Percentiles rank a stretch among this genome's conserved stretches.
Conservation (phyloP, 2,329 filamentous ascomycete species). For the Annulohypoxylon truncatum region DNA sequence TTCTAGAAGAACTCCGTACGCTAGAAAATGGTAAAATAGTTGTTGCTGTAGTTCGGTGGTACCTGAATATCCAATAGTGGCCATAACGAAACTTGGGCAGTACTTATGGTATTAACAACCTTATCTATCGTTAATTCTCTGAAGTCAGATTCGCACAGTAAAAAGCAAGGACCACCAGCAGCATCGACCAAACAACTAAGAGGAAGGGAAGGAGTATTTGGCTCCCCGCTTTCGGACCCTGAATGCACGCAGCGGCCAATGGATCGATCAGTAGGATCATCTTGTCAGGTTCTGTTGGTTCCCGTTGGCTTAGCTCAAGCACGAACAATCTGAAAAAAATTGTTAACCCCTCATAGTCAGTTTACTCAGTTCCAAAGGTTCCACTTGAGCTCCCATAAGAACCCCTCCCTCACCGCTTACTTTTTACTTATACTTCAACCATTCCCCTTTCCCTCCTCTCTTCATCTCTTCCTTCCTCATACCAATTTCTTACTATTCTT, state of each 20-base stretch:
- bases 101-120: conserved; percentile 22
- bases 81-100: neutral
- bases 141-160: conserved; percentile 17
- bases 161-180: conserved; percentile 10
- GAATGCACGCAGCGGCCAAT: conserved; percentile 8
- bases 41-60: conserved; percentile 7
- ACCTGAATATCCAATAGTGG: neutral
- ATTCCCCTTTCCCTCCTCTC: conserved; percentile 19
- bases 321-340: conserved; percentile 34
- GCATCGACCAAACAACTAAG: conserved; percentile 11
- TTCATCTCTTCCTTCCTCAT: conserved; percentile 24
- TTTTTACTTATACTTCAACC: conserved; percentile 22
- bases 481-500: conserved; percentile 22
- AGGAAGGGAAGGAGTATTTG: conserved; percentile 26
- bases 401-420: conserved; percentile 36
- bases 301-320: conserved; percentile 32
- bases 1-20: conserved; percentile 7
- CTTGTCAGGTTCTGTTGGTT: conserved; percentile 13
- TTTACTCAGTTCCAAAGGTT: conserved; percentile 6
- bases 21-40: conserved; percentile 9
- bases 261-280: neutral
- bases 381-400: conserved; percentile 30
- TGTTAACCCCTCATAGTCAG: conserved; percentile 38
- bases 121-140: conserved; percentile 9
- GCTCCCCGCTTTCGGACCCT: conserved; percentile 44